Evolutionary conservation across 257 asterid genomes (phyloP).

Genomic region (Nicotiana tabacum): DNA sequence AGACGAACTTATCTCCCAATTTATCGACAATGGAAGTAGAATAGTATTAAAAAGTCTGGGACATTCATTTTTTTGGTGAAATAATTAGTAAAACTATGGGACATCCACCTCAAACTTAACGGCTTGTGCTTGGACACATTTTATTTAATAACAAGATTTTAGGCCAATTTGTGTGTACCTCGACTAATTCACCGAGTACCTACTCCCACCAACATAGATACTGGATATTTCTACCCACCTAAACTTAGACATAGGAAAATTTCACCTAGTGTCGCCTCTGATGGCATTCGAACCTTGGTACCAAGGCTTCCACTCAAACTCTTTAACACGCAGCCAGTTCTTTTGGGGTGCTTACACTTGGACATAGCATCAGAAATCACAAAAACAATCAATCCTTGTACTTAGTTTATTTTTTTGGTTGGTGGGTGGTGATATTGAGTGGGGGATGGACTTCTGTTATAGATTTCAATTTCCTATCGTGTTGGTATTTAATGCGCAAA

Average conservation of each 20-base stretch:
- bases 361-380: not conserved
- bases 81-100: not conserved
- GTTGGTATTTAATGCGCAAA: not conserved
- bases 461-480: not conserved
- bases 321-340: not conserved
- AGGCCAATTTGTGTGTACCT: not conserved
- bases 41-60: not conserved
- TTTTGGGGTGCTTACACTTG: not conserved
- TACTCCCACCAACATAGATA: not conserved
- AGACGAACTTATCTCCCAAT: not conserved
- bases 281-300: not conserved
- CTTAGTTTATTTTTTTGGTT: not conserved
- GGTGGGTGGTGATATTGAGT: slow-evolving; percentile 2
- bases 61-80: not conserved
- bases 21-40: not conserved
- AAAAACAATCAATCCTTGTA: not conserved
- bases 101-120: not conserved
- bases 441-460: not conserved
- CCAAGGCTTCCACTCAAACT: not conserved
- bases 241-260: not conserved
- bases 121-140: not conserved
- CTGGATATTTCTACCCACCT: not conserved
- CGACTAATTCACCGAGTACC: not conserved
- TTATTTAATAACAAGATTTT: not conserved
- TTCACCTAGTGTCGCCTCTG: not conserved